A percentile compares a stretch with the other conserved stretches of the same genome.
These are phyloP conservation scores for Aspergillus haitiensis DNA, from an alignment of 495 filamentous ascomycete genomes.

Conservation along the genomic window DNA sequence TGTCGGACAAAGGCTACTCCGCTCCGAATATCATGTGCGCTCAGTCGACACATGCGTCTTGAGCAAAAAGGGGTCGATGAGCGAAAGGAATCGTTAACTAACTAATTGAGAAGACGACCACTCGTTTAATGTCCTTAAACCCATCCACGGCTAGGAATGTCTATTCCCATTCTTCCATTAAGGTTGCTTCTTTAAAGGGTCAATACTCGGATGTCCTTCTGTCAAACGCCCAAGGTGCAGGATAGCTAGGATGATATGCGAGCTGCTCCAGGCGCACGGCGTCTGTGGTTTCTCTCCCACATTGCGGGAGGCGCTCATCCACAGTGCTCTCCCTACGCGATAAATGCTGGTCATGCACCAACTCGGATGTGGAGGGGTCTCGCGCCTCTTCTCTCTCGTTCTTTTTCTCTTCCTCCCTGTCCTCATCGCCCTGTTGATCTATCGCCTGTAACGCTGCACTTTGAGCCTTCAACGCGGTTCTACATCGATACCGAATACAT, in stretches of 20 bases:
- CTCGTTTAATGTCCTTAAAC: too few species aligned
- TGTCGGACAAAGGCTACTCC: too few species aligned
- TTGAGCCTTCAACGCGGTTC: background rate
- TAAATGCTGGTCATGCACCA: background rate
- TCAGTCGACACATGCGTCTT: too few species aligned
- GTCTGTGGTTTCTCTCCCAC: background rate
- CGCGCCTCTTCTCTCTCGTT: background rate
- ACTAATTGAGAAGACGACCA: too few species aligned
- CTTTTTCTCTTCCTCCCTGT: too few species aligned
- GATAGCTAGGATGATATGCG: background rate
- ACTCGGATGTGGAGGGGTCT: background rate
- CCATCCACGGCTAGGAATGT: too few species aligned
- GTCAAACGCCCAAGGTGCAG: background rate
- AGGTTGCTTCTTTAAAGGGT: too few species aligned
- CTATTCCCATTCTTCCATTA: too few species aligned
- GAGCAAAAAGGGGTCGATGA: too few species aligned
- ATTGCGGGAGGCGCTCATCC: background rate
- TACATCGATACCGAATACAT: background rate
- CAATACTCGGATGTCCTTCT: background rate
- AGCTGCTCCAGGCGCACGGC: background rate
- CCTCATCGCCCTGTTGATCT: background rate
- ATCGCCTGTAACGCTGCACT: background rate
- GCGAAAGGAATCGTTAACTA: too few species aligned
- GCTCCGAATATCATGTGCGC: too few species aligned
- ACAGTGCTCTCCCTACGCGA: background rate